Percentiles rank a stretch among this genome's conserved stretches.
Evolutionary conservation across 2,329 filamentous ascomycete species (phyloP).

Genomic region (Epichloe festucae): DNA sequence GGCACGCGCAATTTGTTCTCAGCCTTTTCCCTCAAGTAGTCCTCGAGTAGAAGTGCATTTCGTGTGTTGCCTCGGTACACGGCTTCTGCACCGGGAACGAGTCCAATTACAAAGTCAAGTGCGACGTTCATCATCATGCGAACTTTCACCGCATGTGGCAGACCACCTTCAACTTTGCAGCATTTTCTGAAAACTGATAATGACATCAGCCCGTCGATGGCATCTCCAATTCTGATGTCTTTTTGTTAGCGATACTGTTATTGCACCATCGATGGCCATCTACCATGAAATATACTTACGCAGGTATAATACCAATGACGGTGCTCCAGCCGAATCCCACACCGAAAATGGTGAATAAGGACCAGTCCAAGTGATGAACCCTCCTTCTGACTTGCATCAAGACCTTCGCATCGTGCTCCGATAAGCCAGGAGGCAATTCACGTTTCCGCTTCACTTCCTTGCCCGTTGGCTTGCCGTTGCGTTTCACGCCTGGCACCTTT

Average conservation of each 20-base stretch:
- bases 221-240: constrained; percentile 57
- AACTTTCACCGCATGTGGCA: constrained; percentile 46
- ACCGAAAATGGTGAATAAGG: constrained; percentile 68
- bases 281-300: constrained; percentile 39
- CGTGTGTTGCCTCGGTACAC: constrained; percentile 63
- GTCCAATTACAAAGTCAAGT: constrained; percentile 59
- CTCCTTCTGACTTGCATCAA: constrained; percentile 76
- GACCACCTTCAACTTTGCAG: constrained; percentile 60
- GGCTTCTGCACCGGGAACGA: constrained; percentile 61
- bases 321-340: constrained; percentile 82
- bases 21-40: constrained; percentile 55
- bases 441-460: constrained; percentile 79
- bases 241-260: not conserved
- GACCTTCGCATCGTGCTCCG: constrained; percentile 66
- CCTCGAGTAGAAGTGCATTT: constrained; percentile 58
- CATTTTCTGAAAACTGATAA: constrained; percentile 63
- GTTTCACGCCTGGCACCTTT: constrained; percentile 59
- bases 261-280: not conserved
- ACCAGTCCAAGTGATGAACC: constrained; percentile 77
- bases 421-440: constrained; percentile 70
- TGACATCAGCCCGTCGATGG: constrained; percentile 59
- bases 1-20: constrained; percentile 38
- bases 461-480: constrained; percentile 49
- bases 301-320: constrained; percentile 72
- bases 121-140: constrained; percentile 73